These are phyloP conservation scores for Cercospora citrullina DNA, from an alignment of 2,329 filamentous ascomycete species.

Conservation along the genomic window DNA sequence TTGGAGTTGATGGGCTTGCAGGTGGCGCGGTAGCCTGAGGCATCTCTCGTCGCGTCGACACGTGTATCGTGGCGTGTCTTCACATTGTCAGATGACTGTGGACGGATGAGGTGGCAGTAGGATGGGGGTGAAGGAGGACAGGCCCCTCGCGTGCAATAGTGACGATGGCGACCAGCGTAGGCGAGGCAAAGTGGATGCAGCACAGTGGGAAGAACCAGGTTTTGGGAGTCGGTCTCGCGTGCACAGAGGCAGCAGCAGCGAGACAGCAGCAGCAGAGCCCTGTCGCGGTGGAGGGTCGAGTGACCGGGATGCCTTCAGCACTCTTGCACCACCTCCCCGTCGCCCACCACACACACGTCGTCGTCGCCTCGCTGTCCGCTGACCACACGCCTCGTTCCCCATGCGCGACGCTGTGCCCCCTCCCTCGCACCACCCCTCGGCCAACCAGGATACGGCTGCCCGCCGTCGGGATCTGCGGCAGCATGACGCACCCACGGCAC, in stretches of 20 bases:
- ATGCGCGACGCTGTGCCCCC: conserved; percentile 1
- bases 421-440: background rate
- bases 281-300: background rate
- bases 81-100: background rate
- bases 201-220: background rate
- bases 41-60: background rate
- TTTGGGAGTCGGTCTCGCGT: background rate
- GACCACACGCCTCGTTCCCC: background rate
- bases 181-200: background rate
- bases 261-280: background rate
- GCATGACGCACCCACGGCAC: background rate
- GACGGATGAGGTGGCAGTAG: background rate
- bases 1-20: background rate
- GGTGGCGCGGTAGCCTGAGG: background rate
- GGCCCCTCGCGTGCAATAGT: background rate
- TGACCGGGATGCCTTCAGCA: background rate
- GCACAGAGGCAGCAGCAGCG: background rate
- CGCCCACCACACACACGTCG: background rate
- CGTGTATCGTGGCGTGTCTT: background rate
- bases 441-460: background rate
- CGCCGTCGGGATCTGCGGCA: background rate
- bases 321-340: background rate
- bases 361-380: background rate
- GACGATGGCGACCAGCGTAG: background rate
- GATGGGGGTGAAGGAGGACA: background rate